These are phyloP conservation scores for Pittosporum tobira DNA, from an alignment of 129 eudicot genomes.

Conservation along the genomic window DNA sequence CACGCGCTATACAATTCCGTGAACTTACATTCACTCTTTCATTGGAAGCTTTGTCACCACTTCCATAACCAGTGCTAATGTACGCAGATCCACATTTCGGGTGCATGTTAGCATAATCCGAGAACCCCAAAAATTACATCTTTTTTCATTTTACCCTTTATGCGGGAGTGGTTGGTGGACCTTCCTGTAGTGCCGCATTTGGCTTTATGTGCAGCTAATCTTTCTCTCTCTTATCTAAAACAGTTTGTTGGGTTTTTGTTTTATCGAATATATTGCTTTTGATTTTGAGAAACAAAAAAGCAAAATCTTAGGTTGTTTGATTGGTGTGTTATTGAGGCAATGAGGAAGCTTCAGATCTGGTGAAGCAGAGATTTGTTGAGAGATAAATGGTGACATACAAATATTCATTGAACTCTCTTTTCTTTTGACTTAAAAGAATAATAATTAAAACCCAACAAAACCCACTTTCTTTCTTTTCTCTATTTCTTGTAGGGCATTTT, in stretches of 20 bases:
- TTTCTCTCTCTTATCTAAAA: conserved; percentile 6
- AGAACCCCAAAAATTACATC: background rate
- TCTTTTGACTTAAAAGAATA: conserved; percentile 24
- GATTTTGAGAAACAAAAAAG: conserved; percentile 9
- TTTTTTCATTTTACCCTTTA: background rate
- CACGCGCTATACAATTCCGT: background rate
- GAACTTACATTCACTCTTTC: background rate
- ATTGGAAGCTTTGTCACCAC: conserved; percentile 2
- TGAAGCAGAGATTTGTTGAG: conserved; percentile 3
- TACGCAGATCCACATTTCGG: conserved; percentile 4
- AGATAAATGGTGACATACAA: conserved; percentile 28
- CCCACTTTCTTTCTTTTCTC: conserved; percentile 14
- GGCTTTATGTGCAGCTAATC: conserved; percentile 1
- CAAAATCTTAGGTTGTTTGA: conserved; percentile 29
- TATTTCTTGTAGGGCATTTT: conserved; percentile 1
- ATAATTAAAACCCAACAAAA: conserved; percentile 6
- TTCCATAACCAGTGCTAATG: background rate
- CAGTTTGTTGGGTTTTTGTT: conserved; percentile 6
- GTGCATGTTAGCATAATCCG: conserved; percentile 1
- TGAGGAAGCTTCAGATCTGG: conserved; percentile 66
- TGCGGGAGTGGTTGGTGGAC: conserved; percentile 6
- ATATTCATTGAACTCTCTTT: conserved; percentile 5
- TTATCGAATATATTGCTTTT: background rate
- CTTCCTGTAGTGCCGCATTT: conserved; percentile 1
- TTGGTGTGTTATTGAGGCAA: conserved; percentile 1